Evolutionary conservation across 2,329 filamentous ascomycete species (phyloP).

Genomic region (Beauveria scarabaeidicola): DNA sequence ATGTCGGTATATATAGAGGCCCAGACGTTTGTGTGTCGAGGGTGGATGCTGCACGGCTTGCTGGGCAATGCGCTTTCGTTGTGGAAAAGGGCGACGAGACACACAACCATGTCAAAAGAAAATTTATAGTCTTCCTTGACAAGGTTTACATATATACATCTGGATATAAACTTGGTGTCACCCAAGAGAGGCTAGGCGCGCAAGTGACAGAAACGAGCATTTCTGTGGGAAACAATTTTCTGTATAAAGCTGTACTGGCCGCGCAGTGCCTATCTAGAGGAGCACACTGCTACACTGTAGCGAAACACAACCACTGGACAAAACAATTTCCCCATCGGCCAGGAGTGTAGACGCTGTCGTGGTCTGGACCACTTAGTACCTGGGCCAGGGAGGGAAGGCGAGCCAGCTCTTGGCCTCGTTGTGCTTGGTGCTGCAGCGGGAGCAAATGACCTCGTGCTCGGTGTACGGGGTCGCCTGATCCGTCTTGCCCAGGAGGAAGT

Average conservation of each 20-base stretch:
- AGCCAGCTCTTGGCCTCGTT: not conserved
- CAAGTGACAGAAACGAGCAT: not conserved
- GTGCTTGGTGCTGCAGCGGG: constrained; percentile 5
- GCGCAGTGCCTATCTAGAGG: not conserved
- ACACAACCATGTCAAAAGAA: no score
- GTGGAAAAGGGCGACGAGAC: no score
- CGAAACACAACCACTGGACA: not conserved
- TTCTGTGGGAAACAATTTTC: not conserved
- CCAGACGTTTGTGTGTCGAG: no score
- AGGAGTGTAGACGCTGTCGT: not conserved
- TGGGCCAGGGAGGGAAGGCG: not conserved
- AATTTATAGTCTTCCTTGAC: no score
- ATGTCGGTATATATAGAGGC: no score
- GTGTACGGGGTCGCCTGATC: not conserved
- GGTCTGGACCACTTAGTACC: not conserved
- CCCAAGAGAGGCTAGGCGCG: not conserved
- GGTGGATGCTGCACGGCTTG: no score
- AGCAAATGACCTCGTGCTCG: constrained; percentile 2
- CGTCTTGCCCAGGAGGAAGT: not conserved
- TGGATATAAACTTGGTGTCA: not conserved
- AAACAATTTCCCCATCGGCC: not conserved
- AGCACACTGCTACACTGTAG: not conserved
- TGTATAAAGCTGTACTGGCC: not conserved
- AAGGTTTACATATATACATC: not conserved
- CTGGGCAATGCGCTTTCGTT: no score